Percentiles rank a stretch among this genome's conserved stretches.
Conservation (phyloP, 192 early-diverging fungal genomes). For the Backusella tarrabulga region DNA sequence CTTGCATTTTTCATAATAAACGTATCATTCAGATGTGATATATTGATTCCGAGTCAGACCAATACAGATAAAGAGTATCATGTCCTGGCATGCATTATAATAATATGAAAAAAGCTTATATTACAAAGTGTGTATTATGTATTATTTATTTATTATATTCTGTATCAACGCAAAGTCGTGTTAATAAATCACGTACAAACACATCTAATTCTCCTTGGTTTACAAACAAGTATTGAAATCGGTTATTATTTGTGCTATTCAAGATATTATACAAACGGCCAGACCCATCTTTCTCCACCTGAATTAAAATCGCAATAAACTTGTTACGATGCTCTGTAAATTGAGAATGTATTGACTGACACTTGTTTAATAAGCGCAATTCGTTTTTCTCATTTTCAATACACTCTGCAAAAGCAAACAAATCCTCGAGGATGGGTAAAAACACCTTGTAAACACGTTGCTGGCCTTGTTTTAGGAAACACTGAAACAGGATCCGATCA, state of each 20-base stretch:
- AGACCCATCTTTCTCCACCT: slow-evolving; percentile 39
- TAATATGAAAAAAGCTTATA: not conserved
- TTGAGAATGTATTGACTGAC: slow-evolving; percentile 18
- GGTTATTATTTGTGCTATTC: slow-evolving; percentile 3
- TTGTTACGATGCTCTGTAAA: slow-evolving; percentile 36
- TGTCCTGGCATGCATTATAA: not conserved
- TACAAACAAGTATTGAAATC: slow-evolving; percentile 15
- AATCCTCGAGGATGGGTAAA: slow-evolving; percentile 32
- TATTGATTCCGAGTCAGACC: not conserved
- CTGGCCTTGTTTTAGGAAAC: slow-evolving; percentile 46
- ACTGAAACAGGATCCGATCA: slow-evolving; percentile 46
- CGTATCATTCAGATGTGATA: not conserved
- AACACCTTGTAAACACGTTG: slow-evolving; percentile 39
- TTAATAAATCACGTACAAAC: slow-evolving; percentile 41
- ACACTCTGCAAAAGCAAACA: slow-evolving; percentile 20
- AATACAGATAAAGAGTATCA: not conserved
- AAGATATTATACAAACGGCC: slow-evolving; percentile 19
- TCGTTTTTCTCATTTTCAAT: slow-evolving; percentile 13
- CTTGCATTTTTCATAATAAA: not conserved
- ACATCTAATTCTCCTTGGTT: slow-evolving; percentile 22
- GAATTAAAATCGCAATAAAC: slow-evolving; percentile 38
- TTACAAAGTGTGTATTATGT: not conserved
- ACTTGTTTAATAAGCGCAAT: slow-evolving; percentile 18
- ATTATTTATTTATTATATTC: slow-evolving; percentile 18
- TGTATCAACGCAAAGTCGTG: slow-evolving; percentile 36